phyloP scores from a whole-genome alignment of 1,139 yeast genomes.

The Hansenula lynferdii region DNA sequence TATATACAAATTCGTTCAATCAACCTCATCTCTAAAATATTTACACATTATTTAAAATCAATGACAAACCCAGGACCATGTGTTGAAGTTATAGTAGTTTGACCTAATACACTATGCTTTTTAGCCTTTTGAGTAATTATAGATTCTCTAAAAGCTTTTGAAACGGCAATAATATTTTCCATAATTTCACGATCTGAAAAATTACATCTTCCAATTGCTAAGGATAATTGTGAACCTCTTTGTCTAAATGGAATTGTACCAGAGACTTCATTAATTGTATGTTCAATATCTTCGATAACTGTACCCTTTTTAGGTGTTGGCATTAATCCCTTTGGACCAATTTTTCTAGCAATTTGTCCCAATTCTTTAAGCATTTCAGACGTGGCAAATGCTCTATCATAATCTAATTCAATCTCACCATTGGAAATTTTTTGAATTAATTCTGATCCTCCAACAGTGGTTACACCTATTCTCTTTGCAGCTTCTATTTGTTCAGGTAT shows the following conservation, averaged over 20 bases:
- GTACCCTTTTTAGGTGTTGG: constrained; percentile 87
- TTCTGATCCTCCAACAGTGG: constrained; percentile 72
- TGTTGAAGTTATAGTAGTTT: constrained; percentile 64
- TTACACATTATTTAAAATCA: constrained; percentile 45
- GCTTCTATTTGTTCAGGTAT: constrained; percentile 46
- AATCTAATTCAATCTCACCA: constrained; percentile 51
- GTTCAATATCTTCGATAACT: constrained; percentile 58
- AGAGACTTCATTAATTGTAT: constrained; percentile 47
- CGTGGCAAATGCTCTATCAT: constrained; percentile 81
- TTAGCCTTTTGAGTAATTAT: constrained; percentile 53
- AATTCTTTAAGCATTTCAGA: constrained; percentile 68
- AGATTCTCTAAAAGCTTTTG: constrained; percentile 57
- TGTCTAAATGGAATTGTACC: constrained; percentile 78
- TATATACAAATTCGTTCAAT: not conserved
- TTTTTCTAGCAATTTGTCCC: constrained; percentile 61
- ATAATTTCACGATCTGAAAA: constrained; percentile 76
- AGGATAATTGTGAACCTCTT: constrained; percentile 47
- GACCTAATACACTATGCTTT: constrained; percentile 68
- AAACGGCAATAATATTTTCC: constrained; percentile 66
- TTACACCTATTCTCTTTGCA: constrained; percentile 56
- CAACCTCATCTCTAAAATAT: too few species aligned
- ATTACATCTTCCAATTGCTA: constrained; percentile 75
- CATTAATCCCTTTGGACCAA: constrained; percentile 90
- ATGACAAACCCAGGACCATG: constrained; percentile 80
- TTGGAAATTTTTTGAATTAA: constrained; percentile 56